These are phyloP conservation scores for Albizia julibrissin DNA, from an alignment of 306 rosid genomes.

Conservation along the genomic window DNA sequence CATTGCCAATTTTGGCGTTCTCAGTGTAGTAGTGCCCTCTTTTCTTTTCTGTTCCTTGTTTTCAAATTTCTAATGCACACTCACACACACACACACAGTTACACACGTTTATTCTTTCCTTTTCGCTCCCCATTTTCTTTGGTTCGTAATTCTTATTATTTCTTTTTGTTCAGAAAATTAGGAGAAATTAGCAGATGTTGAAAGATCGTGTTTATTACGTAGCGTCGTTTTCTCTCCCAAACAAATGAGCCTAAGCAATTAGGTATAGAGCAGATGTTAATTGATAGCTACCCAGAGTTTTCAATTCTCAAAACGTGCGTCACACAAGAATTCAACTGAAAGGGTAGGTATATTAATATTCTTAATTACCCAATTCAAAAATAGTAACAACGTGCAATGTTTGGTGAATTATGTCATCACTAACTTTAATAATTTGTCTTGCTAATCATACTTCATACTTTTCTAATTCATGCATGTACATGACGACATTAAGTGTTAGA, in stretches of 20 bases:
- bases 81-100: too few species aligned
- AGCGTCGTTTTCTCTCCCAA: background rate
- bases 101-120: background rate
- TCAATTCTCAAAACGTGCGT: slow-evolving; percentile 35
- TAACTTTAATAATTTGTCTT: background rate
- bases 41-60: background rate
- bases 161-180: background rate
- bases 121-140: background rate
- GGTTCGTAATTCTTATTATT: background rate
- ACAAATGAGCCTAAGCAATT: slow-evolving; percentile 40
- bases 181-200: slow-evolving; percentile 29
- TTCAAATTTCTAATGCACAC: background rate
- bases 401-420: background rate
- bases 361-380: slow-evolving; percentile 30
- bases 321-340: slow-evolving; percentile 37
- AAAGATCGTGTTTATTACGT: slow-evolving; percentile 21
- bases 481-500: background rate
- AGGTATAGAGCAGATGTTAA: slow-evolving; percentile 65
- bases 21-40: background rate
- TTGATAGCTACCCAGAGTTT: slow-evolving; percentile 57
- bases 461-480: too few species aligned
- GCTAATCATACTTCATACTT: background rate
- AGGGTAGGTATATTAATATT: slow-evolving; percentile 37
- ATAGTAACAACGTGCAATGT: background rate
- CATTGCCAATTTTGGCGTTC: slow-evolving; percentile 30